A percentile compares a stretch with the other conserved stretches of the same genome.
Conservation (phyloP, 1,284 basidiomycete genomes). For the Pyrrhoderma noxium region DNA sequence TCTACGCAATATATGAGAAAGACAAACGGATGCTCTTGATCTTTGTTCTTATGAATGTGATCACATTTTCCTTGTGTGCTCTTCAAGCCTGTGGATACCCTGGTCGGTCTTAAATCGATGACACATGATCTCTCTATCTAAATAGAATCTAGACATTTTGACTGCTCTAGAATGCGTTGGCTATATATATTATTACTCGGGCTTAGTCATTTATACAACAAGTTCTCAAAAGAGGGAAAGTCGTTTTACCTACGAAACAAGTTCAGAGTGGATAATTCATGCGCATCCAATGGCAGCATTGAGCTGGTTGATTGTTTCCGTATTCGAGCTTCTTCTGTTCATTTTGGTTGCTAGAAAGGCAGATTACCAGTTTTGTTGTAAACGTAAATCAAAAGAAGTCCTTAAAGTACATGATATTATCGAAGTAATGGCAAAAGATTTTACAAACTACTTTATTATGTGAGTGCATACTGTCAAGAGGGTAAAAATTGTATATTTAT, state of each 20-base stretch:
- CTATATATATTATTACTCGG: neutral
- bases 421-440: conserved; percentile 8
- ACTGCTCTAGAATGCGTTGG: neutral
- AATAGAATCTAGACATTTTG: neutral
- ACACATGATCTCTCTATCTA: neutral
- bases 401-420: neutral
- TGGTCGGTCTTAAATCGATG: neutral
- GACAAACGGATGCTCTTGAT: conserved; percentile 1
- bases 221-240: neutral
- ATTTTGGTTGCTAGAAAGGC: conserved; percentile 5
- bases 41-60: neutral
- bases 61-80: neutral
- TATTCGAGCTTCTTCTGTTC: conserved; percentile 4
- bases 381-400: neutral
- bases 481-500: neutral
- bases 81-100: neutral
- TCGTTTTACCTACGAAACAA: neutral
- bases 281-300: neutral
- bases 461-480: neutral
- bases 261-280: neutral
- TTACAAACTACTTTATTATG: conserved; percentile 4
- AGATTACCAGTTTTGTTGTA: neutral
- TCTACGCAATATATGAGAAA: conserved; percentile 11
- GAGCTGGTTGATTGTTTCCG: neutral
- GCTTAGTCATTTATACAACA: too few species aligned